Conservation (phyloP, 2,329 filamentous ascomycete genomes). For the Xylariales sp. region DNA sequence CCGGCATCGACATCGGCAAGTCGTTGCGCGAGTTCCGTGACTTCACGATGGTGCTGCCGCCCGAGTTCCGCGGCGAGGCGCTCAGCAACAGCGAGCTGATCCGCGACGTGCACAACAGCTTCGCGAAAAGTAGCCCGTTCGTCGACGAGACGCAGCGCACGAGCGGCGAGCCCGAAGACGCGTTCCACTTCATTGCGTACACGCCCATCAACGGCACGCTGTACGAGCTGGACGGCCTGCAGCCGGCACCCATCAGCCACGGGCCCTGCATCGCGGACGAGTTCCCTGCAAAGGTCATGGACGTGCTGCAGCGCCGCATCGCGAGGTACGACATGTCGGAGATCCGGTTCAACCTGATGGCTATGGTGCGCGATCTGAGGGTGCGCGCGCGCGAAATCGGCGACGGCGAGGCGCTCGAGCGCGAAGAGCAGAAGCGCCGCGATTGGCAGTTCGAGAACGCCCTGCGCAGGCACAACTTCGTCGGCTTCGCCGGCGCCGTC, state of each 20-base stretch:
- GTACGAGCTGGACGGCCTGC: slow-evolving; percentile 95
- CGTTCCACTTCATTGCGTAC: slow-evolving; percentile 98
- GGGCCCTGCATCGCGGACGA: slow-evolving; percentile 72
- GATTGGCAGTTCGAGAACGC: slow-evolving; percentile 97
- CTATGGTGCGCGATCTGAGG: slow-evolving; percentile 87
- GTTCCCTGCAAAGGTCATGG: slow-evolving; percentile 84
- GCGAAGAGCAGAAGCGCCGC: slow-evolving; percentile 84
- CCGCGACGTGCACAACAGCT: slow-evolving; percentile 87
- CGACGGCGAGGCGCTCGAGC: slow-evolving; percentile 79
- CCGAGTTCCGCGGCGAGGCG: slow-evolving; percentile 73
- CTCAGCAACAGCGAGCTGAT: slow-evolving; percentile 74
- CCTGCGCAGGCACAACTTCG: slow-evolving; percentile 91
- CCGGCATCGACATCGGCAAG: slow-evolving; percentile 76
- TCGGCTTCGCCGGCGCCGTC: slow-evolving; percentile 92
- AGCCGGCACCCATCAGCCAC: slow-evolving; percentile 91
- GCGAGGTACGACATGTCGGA: slow-evolving; percentile 85
- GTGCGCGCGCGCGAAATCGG: slow-evolving; percentile 82
- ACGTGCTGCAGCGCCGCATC: slow-evolving; percentile 87
- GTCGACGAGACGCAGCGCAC: slow-evolving; percentile 86
- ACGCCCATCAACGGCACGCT: slow-evolving; percentile 81
- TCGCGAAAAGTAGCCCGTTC: slow-evolving; percentile 89
- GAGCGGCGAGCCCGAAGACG: slow-evolving; percentile 82
- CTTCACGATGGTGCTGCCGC: slow-evolving; percentile 85
- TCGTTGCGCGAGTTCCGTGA: slow-evolving; percentile 83
- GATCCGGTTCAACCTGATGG: slow-evolving; percentile 95